Conservation (phyloP, 140 eudicot species). For the Flaveria floridana region DNA sequence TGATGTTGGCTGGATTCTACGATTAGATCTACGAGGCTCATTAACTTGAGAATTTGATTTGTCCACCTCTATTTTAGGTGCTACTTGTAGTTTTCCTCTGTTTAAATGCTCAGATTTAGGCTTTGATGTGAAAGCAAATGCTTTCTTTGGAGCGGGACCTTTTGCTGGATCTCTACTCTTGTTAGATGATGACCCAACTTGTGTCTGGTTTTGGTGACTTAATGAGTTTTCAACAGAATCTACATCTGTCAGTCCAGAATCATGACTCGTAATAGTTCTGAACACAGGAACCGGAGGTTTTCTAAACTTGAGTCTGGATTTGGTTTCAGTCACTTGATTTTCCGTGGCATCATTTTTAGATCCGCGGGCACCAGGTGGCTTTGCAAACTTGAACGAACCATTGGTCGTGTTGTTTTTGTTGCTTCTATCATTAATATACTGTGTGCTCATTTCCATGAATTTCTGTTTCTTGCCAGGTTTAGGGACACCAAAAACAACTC, state of each 20-base stretch:
- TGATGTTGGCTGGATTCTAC: slow-evolving; percentile 22
- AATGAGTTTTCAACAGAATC: slow-evolving; percentile 20
- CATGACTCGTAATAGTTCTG: slow-evolving; percentile 1
- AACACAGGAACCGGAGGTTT: slow-evolving; percentile 17
- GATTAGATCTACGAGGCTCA: slow-evolving; percentile 20
- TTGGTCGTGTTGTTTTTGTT: slow-evolving; percentile 8
- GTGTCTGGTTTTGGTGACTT: slow-evolving; percentile 15
- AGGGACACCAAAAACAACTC: slow-evolving; percentile 23
- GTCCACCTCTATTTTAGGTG: slow-evolving; percentile 13
- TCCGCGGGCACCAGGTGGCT: slow-evolving; percentile 2
- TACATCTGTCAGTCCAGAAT: background rate
- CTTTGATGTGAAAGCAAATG: slow-evolving; percentile 22
- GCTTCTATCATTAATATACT: slow-evolving; percentile 7
- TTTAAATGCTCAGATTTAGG: background rate
- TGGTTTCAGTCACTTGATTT: slow-evolving; percentile 9
- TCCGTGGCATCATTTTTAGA: slow-evolving; percentile 2
- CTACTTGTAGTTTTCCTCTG: background rate
- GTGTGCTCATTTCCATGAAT: slow-evolving; percentile 17
- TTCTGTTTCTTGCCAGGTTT: slow-evolving; percentile 23
- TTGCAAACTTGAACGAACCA: slow-evolving; percentile 1
- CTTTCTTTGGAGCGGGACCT: slow-evolving; percentile 1
- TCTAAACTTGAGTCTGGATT: slow-evolving; percentile 8
- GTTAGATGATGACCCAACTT: slow-evolving; percentile 18
- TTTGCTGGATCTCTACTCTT: slow-evolving; percentile 14
- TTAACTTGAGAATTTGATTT: slow-evolving; percentile 1